phyloP scores from a whole-genome alignment of 805 yeast genomes.

The Monosporozyma yasuniensis region DNA sequence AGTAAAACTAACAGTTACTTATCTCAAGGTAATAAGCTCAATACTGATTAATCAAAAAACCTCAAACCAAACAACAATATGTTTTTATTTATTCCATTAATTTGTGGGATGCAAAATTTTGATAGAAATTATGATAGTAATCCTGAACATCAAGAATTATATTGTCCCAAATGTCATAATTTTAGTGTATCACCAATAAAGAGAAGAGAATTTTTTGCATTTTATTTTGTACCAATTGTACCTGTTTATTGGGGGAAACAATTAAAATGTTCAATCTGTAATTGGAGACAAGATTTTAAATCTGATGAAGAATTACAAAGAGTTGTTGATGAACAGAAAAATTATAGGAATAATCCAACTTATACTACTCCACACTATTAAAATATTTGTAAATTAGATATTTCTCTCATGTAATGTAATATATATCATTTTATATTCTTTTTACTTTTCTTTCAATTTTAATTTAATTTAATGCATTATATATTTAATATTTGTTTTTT shows the following conservation, averaged over 20 bases:
- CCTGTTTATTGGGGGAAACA: constrained; percentile 47
- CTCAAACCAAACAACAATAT: constrained; percentile 3
- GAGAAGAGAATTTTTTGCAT: constrained; percentile 43
- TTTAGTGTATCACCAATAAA: constrained; percentile 44
- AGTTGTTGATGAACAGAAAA: constrained; percentile 14
- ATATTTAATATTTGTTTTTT: neutral
- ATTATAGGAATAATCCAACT: neutral
- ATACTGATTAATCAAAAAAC: no score
- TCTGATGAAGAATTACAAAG: constrained; percentile 25
- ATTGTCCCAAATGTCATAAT: constrained; percentile 55
- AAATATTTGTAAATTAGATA: neutral
- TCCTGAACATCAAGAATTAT: constrained; percentile 23
- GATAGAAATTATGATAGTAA: constrained; percentile 25
- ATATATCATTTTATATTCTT: neutral
- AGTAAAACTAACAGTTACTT: no score
- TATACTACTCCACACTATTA: neutral
- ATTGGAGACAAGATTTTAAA: constrained; percentile 36
- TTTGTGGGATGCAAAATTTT: constrained; percentile 31
- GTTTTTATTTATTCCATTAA: constrained; percentile 26
- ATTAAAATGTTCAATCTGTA: constrained; percentile 43
- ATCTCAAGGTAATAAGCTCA: no score
- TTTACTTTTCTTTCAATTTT: neutral
- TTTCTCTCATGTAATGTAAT: neutral
- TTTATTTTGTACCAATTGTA: constrained; percentile 46
- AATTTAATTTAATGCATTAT: neutral